Evolutionary conservation across 345 rosid genomes (phyloP).

Genomic region (Linum usitatissimum): DNA sequence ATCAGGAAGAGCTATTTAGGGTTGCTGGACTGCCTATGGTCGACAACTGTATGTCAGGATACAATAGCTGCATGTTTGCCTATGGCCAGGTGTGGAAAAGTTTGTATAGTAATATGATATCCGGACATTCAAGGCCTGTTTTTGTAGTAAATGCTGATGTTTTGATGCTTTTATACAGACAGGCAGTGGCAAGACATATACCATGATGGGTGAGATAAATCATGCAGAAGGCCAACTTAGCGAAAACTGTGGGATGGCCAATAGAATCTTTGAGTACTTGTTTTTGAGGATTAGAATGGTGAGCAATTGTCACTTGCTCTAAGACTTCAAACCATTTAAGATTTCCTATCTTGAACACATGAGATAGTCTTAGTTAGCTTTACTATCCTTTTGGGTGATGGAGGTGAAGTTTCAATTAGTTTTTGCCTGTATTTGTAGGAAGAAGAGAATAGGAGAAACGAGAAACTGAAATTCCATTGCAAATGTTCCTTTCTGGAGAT

Average conservation of each 20-base stretch:
- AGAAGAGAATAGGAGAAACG: conserved; percentile 68
- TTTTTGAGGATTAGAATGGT: conserved; percentile 73
- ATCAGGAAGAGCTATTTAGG: conserved; percentile 60
- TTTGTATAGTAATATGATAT: not conserved
- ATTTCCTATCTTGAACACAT: too few relatives aligned
- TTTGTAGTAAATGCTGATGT: conserved; percentile 1
- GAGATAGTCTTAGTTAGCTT: not conserved
- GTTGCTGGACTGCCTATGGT: conserved; percentile 89
- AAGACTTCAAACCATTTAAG: too few relatives aligned
- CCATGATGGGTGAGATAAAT: conserved; percentile 84
- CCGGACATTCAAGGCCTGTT: not conserved
- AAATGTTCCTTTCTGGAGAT: conserved; percentile 90
- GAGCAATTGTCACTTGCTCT: not conserved
- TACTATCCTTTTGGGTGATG: not conserved
- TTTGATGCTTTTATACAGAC: conserved; percentile 46
- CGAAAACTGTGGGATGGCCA: conserved; percentile 77
- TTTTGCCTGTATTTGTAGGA: conserved; percentile 34
- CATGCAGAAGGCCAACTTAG: conserved; percentile 38
- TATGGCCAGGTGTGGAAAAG: conserved; percentile 69
- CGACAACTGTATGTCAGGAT: conserved; percentile 92
- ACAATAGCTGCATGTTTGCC: conserved; percentile 90
- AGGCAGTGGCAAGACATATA: conserved; percentile 94
- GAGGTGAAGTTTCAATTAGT: conserved; percentile 4
- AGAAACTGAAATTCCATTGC: conserved; percentile 68
- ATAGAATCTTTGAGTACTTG: conserved; percentile 69